Percentiles rank a stretch among this genome's conserved stretches.
phyloP scores from a whole-genome alignment of 2,329 filamentous ascomycete species.

The Chrysosporium keratinophilum region DNA sequence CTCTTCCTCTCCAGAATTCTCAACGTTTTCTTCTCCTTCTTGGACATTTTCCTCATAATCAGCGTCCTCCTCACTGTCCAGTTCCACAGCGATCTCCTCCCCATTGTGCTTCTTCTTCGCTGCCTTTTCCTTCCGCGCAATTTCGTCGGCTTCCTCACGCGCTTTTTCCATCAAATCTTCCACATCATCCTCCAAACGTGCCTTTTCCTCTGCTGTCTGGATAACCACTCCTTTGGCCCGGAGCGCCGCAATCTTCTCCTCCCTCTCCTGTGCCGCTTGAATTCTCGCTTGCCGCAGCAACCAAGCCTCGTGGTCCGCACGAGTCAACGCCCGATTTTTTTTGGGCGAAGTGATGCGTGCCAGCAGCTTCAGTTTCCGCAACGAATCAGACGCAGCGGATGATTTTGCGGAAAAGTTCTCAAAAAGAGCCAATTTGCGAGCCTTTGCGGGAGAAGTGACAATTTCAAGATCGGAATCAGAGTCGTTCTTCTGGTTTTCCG shows the following conservation, averaged over 20 bases:
- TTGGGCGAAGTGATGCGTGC: slow-evolving; percentile 58
- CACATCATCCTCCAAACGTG: slow-evolving; percentile 68
- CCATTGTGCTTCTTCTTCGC: slow-evolving; percentile 56
- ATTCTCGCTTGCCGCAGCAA: slow-evolving; percentile 63
- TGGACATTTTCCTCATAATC: slow-evolving; percentile 42
- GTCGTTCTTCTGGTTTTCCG: slow-evolving; percentile 29
- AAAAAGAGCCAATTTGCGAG: slow-evolving; percentile 50
- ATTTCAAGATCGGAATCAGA: slow-evolving; percentile 55
- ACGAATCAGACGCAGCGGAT: slow-evolving; percentile 39
- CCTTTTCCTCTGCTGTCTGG: slow-evolving; percentile 76
- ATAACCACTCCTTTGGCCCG: slow-evolving; percentile 69
- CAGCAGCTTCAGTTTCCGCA: slow-evolving; percentile 61
- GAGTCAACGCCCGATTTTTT: slow-evolving; percentile 50
- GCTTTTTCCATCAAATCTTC: slow-evolving; percentile 84
- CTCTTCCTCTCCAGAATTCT: slow-evolving; percentile 24
- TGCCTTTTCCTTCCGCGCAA: slow-evolving; percentile 66
- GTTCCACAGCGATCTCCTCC: slow-evolving; percentile 31
- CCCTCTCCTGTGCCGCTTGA: slow-evolving; percentile 68
- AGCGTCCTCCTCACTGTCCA: slow-evolving; percentile 40
- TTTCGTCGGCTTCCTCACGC: slow-evolving; percentile 64
- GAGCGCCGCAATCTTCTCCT: slow-evolving; percentile 65
- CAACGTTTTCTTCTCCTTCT: slow-evolving; percentile 28
- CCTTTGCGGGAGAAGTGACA: slow-evolving; percentile 36
- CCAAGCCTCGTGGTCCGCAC: slow-evolving; percentile 56
- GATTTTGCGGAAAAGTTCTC: slow-evolving; percentile 57